Percentiles rank a stretch among this genome's conserved stretches.
Evolutionary conservation across 2,329 filamentous ascomycete species (phyloP).

Genomic region (Didymella arachidicola): DNA sequence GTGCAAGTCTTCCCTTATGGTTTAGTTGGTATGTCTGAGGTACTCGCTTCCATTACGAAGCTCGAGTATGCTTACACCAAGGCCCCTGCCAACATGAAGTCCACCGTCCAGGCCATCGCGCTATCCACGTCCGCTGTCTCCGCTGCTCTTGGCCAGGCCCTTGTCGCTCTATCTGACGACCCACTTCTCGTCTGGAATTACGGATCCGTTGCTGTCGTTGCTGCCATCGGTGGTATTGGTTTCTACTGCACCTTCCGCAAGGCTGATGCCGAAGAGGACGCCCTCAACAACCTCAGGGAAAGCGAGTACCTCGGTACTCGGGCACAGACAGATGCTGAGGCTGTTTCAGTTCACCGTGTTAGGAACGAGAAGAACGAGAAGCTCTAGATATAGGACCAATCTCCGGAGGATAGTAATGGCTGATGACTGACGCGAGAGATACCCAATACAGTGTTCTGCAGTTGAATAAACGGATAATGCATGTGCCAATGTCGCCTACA

Average conservation of each 20-base stretch:
- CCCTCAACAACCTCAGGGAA: constrained; percentile 42
- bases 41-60: constrained; percentile 72
- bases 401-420: neutral
- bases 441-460: constrained; percentile 2
- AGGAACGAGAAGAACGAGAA: constrained; percentile 37
- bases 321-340: constrained; percentile 28
- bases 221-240: constrained; percentile 40
- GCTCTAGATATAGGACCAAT: neutral
- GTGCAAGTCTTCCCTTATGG: constrained; percentile 62
- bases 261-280: constrained; percentile 45
- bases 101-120: constrained; percentile 46
- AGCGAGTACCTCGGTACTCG: constrained; percentile 33
- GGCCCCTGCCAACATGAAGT: constrained; percentile 69
- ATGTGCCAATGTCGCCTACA: neutral
- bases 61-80: constrained; percentile 60
- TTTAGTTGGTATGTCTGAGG: constrained; percentile 66
- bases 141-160: constrained; percentile 42
- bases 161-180: constrained; percentile 44
- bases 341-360: constrained; percentile 24
- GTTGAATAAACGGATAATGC: neutral
- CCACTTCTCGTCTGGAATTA: constrained; percentile 47
- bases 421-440: constrained; percentile 2
- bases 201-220: constrained; percentile 42
- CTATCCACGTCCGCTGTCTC: constrained; percentile 48
- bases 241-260: constrained; percentile 47